Conservation (phyloP, 202 grass and related monocot species). For the Carex sylvatica region DNA sequence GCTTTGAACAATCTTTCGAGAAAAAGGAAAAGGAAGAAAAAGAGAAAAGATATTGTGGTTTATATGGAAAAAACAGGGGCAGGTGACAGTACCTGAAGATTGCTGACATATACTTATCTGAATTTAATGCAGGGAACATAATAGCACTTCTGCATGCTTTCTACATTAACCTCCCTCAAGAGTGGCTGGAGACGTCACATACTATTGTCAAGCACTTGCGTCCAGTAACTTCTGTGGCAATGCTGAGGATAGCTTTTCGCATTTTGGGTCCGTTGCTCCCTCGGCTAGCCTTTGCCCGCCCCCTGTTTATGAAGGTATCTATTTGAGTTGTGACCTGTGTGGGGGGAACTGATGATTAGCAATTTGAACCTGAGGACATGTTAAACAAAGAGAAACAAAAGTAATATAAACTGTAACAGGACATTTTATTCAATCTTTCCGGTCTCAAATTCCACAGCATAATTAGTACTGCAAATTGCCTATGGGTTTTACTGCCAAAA, state of each 20-base stretch:
- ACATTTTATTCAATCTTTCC: neutral
- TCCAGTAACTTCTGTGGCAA: slow-evolving; percentile 94
- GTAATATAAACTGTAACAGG: neutral
- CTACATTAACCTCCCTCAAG: slow-evolving; percentile 96
- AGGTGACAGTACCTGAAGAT: neutral
- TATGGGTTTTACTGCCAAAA: too few species aligned
- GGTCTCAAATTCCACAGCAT: neutral
- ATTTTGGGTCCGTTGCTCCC: slow-evolving; percentile 95
- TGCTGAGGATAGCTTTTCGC: slow-evolving; percentile 94
- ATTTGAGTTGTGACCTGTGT: neutral
- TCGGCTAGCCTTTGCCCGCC: slow-evolving; percentile 88
- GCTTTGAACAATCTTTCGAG: neutral
- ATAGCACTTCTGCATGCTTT: slow-evolving; percentile 88
- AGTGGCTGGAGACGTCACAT: slow-evolving; percentile 95
- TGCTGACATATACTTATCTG: neutral
- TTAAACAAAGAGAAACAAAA: neutral
- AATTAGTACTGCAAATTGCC: neutral
- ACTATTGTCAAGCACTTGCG: slow-evolving; percentile 89
- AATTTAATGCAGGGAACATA: slow-evolving; percentile 70
- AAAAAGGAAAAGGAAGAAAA: neutral
- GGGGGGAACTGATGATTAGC: neutral
- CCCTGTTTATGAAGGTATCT: slow-evolving; percentile 94
- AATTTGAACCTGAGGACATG: slow-evolving; percentile 1
- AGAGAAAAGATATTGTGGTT: neutral
- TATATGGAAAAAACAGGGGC: neutral